Base-by-base conservation (phyloP, 768 basidiomycete genomes). In the Suillus tomentosus region DNA sequence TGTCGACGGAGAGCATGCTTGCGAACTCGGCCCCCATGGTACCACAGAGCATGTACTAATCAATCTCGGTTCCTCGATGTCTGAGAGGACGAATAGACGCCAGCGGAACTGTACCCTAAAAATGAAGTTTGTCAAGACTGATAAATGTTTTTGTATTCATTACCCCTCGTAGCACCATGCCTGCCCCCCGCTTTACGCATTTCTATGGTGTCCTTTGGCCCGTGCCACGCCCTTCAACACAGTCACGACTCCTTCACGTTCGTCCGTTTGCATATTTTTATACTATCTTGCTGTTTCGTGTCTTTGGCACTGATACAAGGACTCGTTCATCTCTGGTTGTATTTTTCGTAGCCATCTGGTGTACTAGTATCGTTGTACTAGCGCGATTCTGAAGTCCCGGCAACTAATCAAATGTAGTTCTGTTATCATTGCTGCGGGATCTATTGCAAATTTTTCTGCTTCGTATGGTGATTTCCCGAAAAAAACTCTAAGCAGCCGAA, bases 1-100 rank as follows among this genome's bases (percentile, higher is more conserved):
- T 69, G 22, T 76, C 74, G 13, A 69, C 72, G 3, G 71, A 77
- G 8, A 70, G 68, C 40, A 62, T 75, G 62, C 62, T 74, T 22
- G 58, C 61, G 50, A n/a, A 71, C 34, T 71, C 73, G 66, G 19
- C 66, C 0, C 75, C 74, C 59, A 72, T 74, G 69, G 61, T 68
- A 19, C 36, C 66, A 45, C 45, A 66, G 31, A 58, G 64, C 22
- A 60, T 68, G 13, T 72, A 72, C 64, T 75, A 62, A 67, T 65
- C 51, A 62, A 24, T 19, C 13, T 39, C 34, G 5, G 4, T 17
- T 22, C 19, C 19, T 53, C 34, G 37, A 43, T 19, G 27, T 17
- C 17, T 3, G 0, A 31, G 50, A 34, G 31, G 51, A 34, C 51
- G 53, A 27, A 62, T 63, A 48, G 47, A 60, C 37, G 42, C 40